Evolutionary conservation across 164 flowering plant species (phyloP), one percentile per base, ranked within the genome.

Genomic region (Magnolia changhungtana): DNA sequence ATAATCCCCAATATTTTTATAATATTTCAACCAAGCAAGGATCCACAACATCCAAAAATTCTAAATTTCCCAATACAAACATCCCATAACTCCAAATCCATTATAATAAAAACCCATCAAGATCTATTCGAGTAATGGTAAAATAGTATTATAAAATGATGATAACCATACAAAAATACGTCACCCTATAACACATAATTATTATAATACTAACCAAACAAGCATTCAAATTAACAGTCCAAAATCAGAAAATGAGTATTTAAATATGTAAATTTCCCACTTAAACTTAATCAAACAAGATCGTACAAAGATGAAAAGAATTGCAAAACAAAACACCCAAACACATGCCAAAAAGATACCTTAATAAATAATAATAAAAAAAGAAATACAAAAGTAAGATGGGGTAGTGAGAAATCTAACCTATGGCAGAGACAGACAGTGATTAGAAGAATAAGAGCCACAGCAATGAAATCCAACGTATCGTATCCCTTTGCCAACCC

Each of bases 401-500:
- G 52, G 64, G 51, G 69, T 24, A 72, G 37, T n/a, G 31, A 75
- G 63, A 49, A 67, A 80, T 67, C 79, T 72, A 67, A 87, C 97
- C 95, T 89, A 63, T 86, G 81, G 76, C 92, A 91, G 3, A 93
- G 80, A 76, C 88, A 89, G 55, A 91, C 77, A 76, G 97, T 90
- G 83, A 91, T 87, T 29, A 91, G 84, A 73, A 90, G 86, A 79
- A 93, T 77, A 76, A 93, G 80, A 52, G 84, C 89, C 65, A 91
- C 94, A 61, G 97, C 97, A 11, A 89, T 83, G 75, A 91, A 87
- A 85, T 93, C 97, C 89, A 93, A 71, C 80, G 74, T 85, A 74
- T 89, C 83, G 67, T 85, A 90, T 68, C 90, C 93, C 18, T 87
- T 68, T n/a, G 76, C 71, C 20, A 93, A 74, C 0, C 89, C 90